Evolutionary conservation across 2,329 filamentous ascomycete species (phyloP).

Genomic region (Metarhizium anisopliae): DNA sequence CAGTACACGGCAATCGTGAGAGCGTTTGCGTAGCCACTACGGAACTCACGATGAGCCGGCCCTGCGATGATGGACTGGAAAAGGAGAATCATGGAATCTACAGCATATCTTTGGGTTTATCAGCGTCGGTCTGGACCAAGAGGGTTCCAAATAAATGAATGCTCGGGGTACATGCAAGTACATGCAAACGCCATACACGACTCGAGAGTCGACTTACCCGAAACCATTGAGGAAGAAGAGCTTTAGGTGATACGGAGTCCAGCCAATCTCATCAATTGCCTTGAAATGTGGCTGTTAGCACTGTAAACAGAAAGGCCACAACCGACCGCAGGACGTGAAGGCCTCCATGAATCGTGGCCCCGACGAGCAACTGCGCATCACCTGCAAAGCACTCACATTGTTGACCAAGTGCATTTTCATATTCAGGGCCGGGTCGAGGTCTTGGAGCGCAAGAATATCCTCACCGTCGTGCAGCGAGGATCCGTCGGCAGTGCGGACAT

Average conservation of each 20-base stretch:
- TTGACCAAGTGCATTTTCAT: slow-evolving; percentile 64
- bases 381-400: slow-evolving; percentile 37
- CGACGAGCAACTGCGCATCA: background rate
- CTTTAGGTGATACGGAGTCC: slow-evolving; percentile 50
- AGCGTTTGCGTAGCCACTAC: slow-evolving; percentile 43
- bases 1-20: slow-evolving; percentile 55
- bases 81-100: slow-evolving; percentile 37
- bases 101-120: slow-evolving; percentile 28
- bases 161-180: background rate
- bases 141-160: background rate
- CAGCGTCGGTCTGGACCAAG: background rate
- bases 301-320: background rate
- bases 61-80: slow-evolving; percentile 55
- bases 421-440: slow-evolving; percentile 51
- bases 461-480: slow-evolving; percentile 18
- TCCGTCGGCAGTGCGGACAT: slow-evolving; percentile 10
- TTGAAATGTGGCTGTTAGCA: slow-evolving; percentile 8
- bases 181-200: background rate
- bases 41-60: slow-evolving; percentile 51
- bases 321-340: background rate
- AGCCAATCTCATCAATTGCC: slow-evolving; percentile 51
- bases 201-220: slow-evolving; percentile 24
- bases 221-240: slow-evolving; percentile 55
- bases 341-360: background rate
- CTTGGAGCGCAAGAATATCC: slow-evolving; percentile 48